Evolutionary conservation across 2,329 filamentous ascomycete genomes (phyloP).

Genomic region (Calonectria hongkongensis): DNA sequence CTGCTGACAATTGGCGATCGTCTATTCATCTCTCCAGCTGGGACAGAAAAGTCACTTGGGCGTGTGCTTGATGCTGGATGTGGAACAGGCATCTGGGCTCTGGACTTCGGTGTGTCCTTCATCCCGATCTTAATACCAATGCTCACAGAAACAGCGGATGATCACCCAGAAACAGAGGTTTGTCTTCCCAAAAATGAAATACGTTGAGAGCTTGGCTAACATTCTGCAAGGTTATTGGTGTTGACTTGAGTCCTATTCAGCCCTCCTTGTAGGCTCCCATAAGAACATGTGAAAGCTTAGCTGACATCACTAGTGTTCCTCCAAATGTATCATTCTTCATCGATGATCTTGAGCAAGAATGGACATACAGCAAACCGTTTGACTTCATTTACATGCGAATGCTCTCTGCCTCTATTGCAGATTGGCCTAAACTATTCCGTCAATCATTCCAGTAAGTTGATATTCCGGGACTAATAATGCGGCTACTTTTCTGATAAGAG

Average conservation of each 20-base stretch:
- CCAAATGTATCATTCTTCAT: slow-evolving; percentile 41
- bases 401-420: slow-evolving; percentile 37
- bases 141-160: slow-evolving; percentile 33
- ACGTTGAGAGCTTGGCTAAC: not conserved
- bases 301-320: slow-evolving; percentile 27
- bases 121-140: fast-evolving
- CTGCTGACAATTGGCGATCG: slow-evolving; percentile 35
- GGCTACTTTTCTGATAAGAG: not conserved
- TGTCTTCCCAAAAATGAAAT: not conserved
- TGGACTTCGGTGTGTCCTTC: slow-evolving; percentile 40
- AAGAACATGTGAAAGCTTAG: fast-evolving
- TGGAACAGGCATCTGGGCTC: slow-evolving; percentile 44
- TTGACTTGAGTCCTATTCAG: slow-evolving; percentile 46
- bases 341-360: slow-evolving; percentile 45
- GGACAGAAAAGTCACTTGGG: slow-evolving; percentile 14
- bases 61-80: slow-evolving; percentile 44
- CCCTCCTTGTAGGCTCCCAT: slow-evolving; percentile 34
- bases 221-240: slow-evolving; percentile 38
- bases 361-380: slow-evolving; percentile 37
- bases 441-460: slow-evolving; percentile 32
- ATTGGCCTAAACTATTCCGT: slow-evolving; percentile 35
- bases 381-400: slow-evolving; percentile 44
- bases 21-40: slow-evolving; percentile 31
- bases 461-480: too few relatives aligned
- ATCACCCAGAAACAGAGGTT: slow-evolving; percentile 43